Conservation (phyloP, 371 early-diverging fungal species). For the Mucor plumbeus region DNA sequence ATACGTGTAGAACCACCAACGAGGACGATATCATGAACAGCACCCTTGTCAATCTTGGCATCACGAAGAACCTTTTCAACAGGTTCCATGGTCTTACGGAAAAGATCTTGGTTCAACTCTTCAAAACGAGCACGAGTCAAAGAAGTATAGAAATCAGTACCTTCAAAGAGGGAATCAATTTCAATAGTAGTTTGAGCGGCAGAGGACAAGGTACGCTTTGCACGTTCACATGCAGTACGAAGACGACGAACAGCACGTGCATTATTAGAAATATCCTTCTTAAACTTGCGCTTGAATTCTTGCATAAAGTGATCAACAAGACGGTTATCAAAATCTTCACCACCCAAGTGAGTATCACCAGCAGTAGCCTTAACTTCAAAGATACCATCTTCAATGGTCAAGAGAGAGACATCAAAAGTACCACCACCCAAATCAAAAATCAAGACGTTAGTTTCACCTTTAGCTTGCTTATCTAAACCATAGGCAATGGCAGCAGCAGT, state of each 20-base stretch:
- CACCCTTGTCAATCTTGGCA: constrained; percentile 88
- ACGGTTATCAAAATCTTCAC: constrained; percentile 95
- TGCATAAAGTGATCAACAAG: constrained; percentile 80
- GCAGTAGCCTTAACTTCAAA: constrained; percentile 95
- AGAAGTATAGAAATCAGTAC: constrained; percentile 83
- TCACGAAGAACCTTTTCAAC: constrained; percentile 85
- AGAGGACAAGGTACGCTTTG: constrained; percentile 93
- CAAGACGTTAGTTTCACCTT: constrained; percentile 81
- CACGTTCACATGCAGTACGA: constrained; percentile 93
- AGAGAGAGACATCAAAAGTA: constrained; percentile 96
- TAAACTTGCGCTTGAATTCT: constrained; percentile 81
- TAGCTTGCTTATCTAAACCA: constrained; percentile 84
- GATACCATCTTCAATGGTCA: constrained; percentile 92
- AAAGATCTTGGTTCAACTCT: constrained; percentile 87
- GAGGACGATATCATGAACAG: constrained; percentile 94
- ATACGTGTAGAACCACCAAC: constrained; percentile 99
- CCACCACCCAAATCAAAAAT: constrained; percentile 99
- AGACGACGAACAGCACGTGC: constrained; percentile 89
- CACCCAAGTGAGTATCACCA: constrained; percentile 96
- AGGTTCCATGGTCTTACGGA: constrained; percentile 83
- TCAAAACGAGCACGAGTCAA: constrained; percentile 94
- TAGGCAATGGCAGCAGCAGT: constrained; percentile 98
- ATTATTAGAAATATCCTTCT: constrained; percentile 77
- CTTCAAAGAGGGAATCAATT: constrained; percentile 89
- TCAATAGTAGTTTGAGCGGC: constrained; percentile 82